These are phyloP conservation scores for Fusarium xyrophilum DNA, from an alignment of 2,329 filamentous ascomycete genomes.

Conservation along the genomic window DNA sequence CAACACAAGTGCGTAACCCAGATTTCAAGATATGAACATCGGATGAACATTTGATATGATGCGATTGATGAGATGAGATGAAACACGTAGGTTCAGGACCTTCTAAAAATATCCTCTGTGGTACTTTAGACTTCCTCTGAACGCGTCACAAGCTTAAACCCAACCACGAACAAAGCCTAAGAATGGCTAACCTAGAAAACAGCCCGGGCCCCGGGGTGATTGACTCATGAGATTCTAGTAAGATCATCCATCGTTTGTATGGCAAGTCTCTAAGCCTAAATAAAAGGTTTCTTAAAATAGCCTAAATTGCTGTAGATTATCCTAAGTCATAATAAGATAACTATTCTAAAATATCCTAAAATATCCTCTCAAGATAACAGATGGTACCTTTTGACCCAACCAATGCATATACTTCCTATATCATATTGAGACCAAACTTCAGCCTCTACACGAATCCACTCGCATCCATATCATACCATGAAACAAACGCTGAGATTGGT, in stretches of 20 bases:
- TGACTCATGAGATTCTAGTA: not conserved
- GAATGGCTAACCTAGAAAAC: not conserved
- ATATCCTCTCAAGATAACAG: no score
- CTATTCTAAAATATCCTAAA: no score
- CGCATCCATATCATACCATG: no score
- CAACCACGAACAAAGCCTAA: not conserved
- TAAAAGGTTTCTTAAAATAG: no score
- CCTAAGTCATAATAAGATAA: no score
- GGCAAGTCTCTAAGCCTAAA: no score
- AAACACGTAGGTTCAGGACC: not conserved
- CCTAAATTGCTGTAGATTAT: no score
- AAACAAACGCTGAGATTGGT: no score
- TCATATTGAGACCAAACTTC: no score
- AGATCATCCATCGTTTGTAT: not conserved
- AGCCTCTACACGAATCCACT: not conserved
- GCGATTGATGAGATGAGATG: accelerated
- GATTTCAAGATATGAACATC: not conserved
- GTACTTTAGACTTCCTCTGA: accelerated
- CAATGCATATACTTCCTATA: accelerated
- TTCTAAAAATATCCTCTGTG: accelerated
- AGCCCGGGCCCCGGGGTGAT: accelerated
- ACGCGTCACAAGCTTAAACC: no score
- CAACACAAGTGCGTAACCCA: not conserved
- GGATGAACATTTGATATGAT: not conserved
- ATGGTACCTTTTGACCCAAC: no score